Percentiles rank a stretch among this genome's conserved stretches.
phyloP scores from a whole-genome alignment of 352 stramenopile genomes.

The Phytophthora rubi region DNA sequence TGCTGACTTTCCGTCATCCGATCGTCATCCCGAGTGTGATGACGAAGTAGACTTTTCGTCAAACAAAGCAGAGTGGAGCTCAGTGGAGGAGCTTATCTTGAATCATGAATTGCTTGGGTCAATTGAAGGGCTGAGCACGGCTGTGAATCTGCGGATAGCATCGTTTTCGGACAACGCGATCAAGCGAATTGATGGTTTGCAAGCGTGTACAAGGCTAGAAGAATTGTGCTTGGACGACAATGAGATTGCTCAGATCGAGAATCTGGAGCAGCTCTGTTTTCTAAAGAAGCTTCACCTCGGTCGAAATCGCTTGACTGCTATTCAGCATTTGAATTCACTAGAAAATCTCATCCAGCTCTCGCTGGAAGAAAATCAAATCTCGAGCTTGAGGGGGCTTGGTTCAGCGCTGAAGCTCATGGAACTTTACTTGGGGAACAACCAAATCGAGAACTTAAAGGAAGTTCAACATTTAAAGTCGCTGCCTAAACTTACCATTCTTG shows the following conservation, averaged over 20 bases:
- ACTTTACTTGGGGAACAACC: constrained; percentile 88
- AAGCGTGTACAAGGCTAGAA: constrained; percentile 67
- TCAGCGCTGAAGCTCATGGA: constrained; percentile 82
- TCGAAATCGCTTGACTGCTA: constrained; percentile 72
- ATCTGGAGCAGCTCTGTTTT: constrained; percentile 56
- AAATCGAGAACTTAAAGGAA: constrained; percentile 80
- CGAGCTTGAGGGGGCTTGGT: constrained; percentile 65
- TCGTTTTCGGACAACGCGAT: constrained; percentile 82
- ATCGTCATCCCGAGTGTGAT: constrained; percentile 39
- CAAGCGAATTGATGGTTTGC: constrained; percentile 58
- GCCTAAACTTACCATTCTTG: constrained; percentile 87
- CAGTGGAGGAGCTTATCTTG: constrained; percentile 71
- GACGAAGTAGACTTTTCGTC: constrained; percentile 20
- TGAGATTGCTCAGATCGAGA: constrained; percentile 69
- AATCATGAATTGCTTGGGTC: constrained; percentile 62
- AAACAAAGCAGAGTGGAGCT: constrained; percentile 41
- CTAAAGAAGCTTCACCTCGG: constrained; percentile 83
- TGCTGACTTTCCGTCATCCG: neutral
- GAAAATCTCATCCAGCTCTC: constrained; percentile 80
- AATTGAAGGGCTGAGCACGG: constrained; percentile 62
- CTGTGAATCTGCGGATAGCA: constrained; percentile 62
- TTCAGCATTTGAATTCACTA: constrained; percentile 66
- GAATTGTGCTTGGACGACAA: constrained; percentile 86
- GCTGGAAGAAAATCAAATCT: constrained; percentile 87
- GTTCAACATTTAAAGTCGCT: constrained; percentile 83